phyloP scores from a whole-genome alignment of 225 moss, liverwort and hornwort species.

The Bryum argenteum region DNA sequence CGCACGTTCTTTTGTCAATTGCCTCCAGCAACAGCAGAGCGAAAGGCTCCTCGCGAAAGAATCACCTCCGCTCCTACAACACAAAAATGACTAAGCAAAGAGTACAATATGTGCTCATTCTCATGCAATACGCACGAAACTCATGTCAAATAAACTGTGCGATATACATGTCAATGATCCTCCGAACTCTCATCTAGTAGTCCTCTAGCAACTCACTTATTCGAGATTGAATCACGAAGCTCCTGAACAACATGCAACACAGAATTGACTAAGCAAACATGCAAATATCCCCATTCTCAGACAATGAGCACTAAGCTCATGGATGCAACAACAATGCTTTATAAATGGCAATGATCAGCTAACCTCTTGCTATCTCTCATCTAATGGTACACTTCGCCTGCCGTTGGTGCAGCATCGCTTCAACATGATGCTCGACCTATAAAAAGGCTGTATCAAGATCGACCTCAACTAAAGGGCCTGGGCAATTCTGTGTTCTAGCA shows the following conservation, averaged over 20 bases:
- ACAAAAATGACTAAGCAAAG: background rate
- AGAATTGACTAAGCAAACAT: background rate
- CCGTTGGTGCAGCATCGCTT: background rate
- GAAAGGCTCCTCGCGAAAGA: no score
- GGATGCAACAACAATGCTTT: background rate
- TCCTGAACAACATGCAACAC: background rate
- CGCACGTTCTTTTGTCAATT: no score
- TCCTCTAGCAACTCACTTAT: no score
- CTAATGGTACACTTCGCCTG: conserved; percentile 17
- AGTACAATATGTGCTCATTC: conserved; percentile 11
- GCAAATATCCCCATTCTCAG: conserved; percentile 1
- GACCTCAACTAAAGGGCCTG: background rate
- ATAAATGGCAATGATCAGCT: conserved; percentile 16
- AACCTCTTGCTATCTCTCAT: background rate
- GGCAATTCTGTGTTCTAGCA: no score
- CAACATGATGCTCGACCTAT: background rate
- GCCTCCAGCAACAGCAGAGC: no score
- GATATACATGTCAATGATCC: no score
- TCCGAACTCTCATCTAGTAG: no score
- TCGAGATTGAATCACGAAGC: no score
- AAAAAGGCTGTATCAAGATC: background rate
- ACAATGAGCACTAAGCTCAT: background rate
- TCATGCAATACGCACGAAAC: conserved; percentile 6
- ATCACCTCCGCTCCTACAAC: background rate
- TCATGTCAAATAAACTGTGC: background rate